These are phyloP conservation scores for Mycena filopes DNA, from an alignment of 768 basidiomycete species.

Conservation along the genomic window DNA sequence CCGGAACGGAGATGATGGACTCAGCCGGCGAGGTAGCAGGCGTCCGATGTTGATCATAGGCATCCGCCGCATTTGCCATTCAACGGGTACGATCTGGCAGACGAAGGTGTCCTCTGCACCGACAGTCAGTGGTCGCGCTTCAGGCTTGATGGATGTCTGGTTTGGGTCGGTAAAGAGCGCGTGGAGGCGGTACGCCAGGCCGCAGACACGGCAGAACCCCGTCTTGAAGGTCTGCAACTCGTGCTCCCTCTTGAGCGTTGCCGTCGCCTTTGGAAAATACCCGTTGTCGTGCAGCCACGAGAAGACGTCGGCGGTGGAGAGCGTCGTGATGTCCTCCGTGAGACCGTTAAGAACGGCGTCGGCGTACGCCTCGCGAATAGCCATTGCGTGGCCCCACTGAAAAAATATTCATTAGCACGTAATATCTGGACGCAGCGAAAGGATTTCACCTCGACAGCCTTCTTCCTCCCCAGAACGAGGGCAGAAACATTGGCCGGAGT, in stretches of 20 bases:
- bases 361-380: constrained; percentile 55
- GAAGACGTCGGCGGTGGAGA: constrained; percentile 57
- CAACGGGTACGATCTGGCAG: constrained; percentile 40
- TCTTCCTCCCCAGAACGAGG: constrained; percentile 56
- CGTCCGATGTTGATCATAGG: constrained; percentile 43
- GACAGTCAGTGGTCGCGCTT: constrained; percentile 7
- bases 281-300: constrained; percentile 57
- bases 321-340: constrained; percentile 33
- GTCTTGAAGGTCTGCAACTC: constrained; percentile 23
- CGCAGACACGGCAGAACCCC: constrained; percentile 48
- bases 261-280: constrained; percentile 41
- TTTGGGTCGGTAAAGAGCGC: constrained; percentile 16
- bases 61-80: constrained; percentile 39
- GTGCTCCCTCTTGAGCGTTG: constrained; percentile 26
- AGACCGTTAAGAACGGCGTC: constrained; percentile 31
- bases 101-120: constrained; percentile 15
- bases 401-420: constrained; percentile 1
- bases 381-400: constrained; percentile 61
- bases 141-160: constrained; percentile 6
- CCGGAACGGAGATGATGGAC: neutral
- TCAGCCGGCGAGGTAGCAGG: constrained; percentile 13
- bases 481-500: constrained; percentile 46
- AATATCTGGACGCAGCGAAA: neutral
- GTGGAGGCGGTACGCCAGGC: constrained; percentile 40
- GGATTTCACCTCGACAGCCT: constrained; percentile 61